Conservation (phyloP, 371 early-diverging fungal species). For the Saksenaea vasiformis region DNA sequence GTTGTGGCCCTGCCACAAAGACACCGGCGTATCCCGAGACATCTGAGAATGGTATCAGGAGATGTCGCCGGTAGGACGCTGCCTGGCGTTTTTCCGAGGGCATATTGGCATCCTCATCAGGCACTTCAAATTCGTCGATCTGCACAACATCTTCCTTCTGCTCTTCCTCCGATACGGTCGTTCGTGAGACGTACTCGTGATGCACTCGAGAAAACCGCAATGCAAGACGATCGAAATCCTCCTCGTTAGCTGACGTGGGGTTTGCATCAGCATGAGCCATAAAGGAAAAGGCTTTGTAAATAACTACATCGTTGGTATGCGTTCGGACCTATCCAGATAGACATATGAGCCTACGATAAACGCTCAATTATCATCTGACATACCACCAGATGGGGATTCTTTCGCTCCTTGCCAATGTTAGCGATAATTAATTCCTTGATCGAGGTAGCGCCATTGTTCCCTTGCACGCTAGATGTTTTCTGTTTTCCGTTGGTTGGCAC, state of each 20-base stretch:
- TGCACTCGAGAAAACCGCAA: conserved; percentile 72
- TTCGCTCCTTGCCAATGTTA: conserved; percentile 61
- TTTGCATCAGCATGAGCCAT: conserved; percentile 31
- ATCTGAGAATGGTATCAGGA: conserved; percentile 65
- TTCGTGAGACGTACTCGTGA: conserved; percentile 69
- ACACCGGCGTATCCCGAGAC: conserved; percentile 83
- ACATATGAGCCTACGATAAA: neutral
- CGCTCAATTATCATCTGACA: no score
- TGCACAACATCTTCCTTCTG: conserved; percentile 6
- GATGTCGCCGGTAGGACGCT: conserved; percentile 22
- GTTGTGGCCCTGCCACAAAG: conserved; percentile 82
- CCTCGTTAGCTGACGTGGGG: conserved; percentile 13
- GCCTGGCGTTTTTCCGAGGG: conserved; percentile 12
- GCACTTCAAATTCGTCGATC: conserved; percentile 2
- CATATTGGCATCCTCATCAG: conserved; percentile 30
- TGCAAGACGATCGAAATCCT: conserved; percentile 59
- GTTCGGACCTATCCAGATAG: conserved; percentile 58
- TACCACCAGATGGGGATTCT: conserved; percentile 74
- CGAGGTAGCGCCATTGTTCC: conserved; percentile 39
- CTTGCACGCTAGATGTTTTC: conserved; percentile 8
- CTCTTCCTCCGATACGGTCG: conserved; percentile 29
- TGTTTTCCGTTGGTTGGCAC: conserved; percentile 5
- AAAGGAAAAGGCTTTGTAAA: conserved; percentile 70
- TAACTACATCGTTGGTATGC: conserved; percentile 67
- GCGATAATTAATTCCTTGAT: conserved; percentile 73